Conservation (phyloP, 768 basidiomycete species). For the Tricholoma terreum region DNA sequence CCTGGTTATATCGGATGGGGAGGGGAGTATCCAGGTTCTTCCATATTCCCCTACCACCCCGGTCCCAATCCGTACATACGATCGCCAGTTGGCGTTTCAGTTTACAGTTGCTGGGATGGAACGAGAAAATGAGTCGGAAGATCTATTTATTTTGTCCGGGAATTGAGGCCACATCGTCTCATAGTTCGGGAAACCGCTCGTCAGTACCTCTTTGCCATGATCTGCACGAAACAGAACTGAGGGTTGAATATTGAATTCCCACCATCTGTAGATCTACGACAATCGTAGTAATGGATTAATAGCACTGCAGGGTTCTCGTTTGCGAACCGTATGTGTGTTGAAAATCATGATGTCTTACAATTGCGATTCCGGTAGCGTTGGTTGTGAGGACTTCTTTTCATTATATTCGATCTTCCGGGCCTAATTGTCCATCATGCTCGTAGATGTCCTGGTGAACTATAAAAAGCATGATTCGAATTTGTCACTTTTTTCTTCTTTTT, state of each 20-base stretch:
- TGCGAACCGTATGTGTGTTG: conserved; percentile 69
- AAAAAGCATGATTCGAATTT: conserved; percentile 74
- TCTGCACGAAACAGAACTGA: no score
- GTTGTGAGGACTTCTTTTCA: conserved; percentile 50
- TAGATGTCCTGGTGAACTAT: conserved; percentile 72
- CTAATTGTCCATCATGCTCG: background rate
- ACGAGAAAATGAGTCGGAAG: no score
- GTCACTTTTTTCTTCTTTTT: conserved; percentile 3
- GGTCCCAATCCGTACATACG: no score
- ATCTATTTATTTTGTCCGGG: no score
- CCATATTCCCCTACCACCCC: no score
- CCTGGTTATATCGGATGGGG: no score
- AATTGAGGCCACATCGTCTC: no score
- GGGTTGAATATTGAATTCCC: background rate
- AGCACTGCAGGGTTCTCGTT: conserved; percentile 55
- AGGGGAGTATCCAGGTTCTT: no score
- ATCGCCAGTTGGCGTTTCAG: no score
- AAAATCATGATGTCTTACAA: conserved; percentile 3
- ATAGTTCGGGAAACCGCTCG: conserved; percentile 76
- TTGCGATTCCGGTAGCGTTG: conserved; percentile 45
- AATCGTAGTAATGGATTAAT: conserved; percentile 23
- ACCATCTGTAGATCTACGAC: conserved; percentile 33
- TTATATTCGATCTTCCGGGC: background rate
- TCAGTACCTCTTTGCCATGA: conserved; percentile 30
- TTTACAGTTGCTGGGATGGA: no score